Percentiles rank a stretch among this genome's conserved stretches.
phyloP scores from a whole-genome alignment of 1,284 basidiomycete species.

The Trametes polyzona region DNA sequence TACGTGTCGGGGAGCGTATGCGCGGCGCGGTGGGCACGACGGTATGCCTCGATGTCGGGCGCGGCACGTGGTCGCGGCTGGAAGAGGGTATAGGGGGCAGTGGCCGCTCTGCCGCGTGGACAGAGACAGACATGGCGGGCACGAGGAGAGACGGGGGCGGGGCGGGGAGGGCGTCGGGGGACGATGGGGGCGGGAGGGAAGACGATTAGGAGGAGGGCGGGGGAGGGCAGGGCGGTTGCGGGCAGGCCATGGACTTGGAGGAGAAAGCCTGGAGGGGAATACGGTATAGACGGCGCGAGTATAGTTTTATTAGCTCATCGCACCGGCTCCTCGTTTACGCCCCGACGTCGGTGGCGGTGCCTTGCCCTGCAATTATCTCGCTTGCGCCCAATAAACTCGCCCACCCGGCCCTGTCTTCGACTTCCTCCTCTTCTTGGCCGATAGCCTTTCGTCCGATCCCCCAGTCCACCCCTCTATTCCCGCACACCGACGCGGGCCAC shows the following conservation, averaged over 20 bases:
- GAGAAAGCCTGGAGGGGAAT: not conserved
- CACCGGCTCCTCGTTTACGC: not conserved
- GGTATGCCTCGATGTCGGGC: not conserved
- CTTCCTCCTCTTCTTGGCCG: not conserved
- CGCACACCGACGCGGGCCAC: too few relatives aligned
- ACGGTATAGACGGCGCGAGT: slow-evolving; percentile 3
- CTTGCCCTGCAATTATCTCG: not conserved
- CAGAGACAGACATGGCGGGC: slow-evolving; percentile 19
- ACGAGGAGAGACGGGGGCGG: not conserved
- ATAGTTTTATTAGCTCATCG: slow-evolving; percentile 11
- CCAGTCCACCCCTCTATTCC: not conserved
- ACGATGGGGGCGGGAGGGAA: not conserved
- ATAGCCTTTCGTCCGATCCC: not conserved
- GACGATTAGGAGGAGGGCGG: not conserved
- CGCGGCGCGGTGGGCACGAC: not conserved
- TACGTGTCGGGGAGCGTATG: not conserved
- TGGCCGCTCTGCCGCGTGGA: slow-evolving; percentile 15
- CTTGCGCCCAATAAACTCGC: not conserved
- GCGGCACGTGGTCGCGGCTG: not conserved
- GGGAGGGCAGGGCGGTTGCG: not conserved
- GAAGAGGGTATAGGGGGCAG: slow-evolving; percentile 22
- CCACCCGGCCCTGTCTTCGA: not conserved
- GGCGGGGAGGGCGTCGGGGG: not conserved
- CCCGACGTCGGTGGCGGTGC: slow-evolving; percentile 18
- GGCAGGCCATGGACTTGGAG: not conserved